Evolutionary conservation across 2,329 filamentous ascomycete genomes (phyloP), one percentile per base, ranked within the genome.

Genomic region (Diaporthe longicolla): DNA sequence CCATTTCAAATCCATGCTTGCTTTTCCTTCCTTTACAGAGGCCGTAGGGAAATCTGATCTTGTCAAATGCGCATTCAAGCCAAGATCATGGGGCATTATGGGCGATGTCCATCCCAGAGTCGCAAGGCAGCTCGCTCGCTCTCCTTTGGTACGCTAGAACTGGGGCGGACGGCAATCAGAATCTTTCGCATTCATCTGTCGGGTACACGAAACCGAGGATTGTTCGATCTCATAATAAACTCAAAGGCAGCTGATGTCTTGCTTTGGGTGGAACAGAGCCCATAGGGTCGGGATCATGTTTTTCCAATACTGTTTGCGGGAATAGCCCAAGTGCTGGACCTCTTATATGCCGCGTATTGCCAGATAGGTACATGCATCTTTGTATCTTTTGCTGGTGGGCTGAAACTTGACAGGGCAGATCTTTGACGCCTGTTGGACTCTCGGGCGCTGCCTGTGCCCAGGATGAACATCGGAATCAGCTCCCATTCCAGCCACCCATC

Each of bases 381-480:
- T 6, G 26, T 24, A 35, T 32, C 13, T 3, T 11, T 1, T 15
- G 19, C 32, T 21, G 32, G 19, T 37, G n/a, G n/a, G 21, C 35
- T 40, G 63, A 68, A 35, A 54, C 48, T 68, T 68, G 63, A 68
- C 48, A 54, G 4, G 6, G 63, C 45, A 52, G 63, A 66, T 52
- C 63, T 52, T 26, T 66, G 45, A 35, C 61, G 50, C 10, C 13
- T 10, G 40, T 17, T 43, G 43, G 26, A 32, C 11, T 17, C 29
- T 40, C 37, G 13, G 13, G 21, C 17, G 26, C 10, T 37, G 32
- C 19, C 45, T 68, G 1, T n/a, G 29, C 9, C 45, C 32, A 40
- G n/a, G n/a, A 54, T 40, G 3, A 40, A 48, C 32, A 54, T 68
- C 48, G 48, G 45, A 66, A 40, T 35, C 9, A 68, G 13, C n/a